Evolutionary conservation across 2,329 filamentous ascomycete genomes (phyloP).

Genomic region (Sphaerulina vaccinii): DNA sequence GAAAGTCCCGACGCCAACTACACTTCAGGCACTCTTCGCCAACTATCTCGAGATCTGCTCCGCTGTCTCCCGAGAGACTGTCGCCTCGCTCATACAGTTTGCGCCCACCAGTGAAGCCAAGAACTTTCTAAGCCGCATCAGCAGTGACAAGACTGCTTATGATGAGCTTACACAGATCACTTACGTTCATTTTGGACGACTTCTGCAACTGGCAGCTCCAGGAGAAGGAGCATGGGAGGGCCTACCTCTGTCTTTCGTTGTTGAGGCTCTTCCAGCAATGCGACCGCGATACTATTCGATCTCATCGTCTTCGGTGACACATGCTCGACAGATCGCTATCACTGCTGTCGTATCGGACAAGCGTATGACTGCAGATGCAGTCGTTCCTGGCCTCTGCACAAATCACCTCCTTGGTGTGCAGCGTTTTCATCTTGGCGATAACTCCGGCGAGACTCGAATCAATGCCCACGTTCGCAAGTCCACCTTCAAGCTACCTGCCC

Average conservation of each 20-base stretch:
- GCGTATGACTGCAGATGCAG: slow-evolving; percentile 26
- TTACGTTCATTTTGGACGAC: slow-evolving; percentile 42
- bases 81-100: slow-evolving; percentile 42
- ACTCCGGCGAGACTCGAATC: slow-evolving; percentile 23
- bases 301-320: slow-evolving; percentile 34
- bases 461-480: slow-evolving; percentile 43
- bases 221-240: slow-evolving; percentile 34
- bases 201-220: slow-evolving; percentile 35
- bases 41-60: slow-evolving; percentile 51
- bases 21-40: slow-evolving; percentile 42
- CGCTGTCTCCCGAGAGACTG: slow-evolving; percentile 42
- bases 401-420: slow-evolving; percentile 36
- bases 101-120: slow-evolving; percentile 39
- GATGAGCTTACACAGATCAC: slow-evolving; percentile 33
- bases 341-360: slow-evolving; percentile 60
- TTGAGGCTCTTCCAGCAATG: slow-evolving; percentile 29
- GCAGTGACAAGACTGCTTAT: slow-evolving; percentile 38
- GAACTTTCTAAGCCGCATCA: slow-evolving; percentile 32
- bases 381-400: slow-evolving; percentile 21
- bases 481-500: slow-evolving; percentile 43
- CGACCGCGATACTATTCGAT: slow-evolving; percentile 32
- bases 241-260: slow-evolving; percentile 55
- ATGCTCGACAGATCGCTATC: slow-evolving; percentile 40
- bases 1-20: slow-evolving; percentile 43
- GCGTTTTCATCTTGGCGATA: slow-evolving; percentile 37